Evolutionary conservation across 2,329 filamentous ascomycete genomes (phyloP).

Genomic region (Monilinia fructigena): DNA sequence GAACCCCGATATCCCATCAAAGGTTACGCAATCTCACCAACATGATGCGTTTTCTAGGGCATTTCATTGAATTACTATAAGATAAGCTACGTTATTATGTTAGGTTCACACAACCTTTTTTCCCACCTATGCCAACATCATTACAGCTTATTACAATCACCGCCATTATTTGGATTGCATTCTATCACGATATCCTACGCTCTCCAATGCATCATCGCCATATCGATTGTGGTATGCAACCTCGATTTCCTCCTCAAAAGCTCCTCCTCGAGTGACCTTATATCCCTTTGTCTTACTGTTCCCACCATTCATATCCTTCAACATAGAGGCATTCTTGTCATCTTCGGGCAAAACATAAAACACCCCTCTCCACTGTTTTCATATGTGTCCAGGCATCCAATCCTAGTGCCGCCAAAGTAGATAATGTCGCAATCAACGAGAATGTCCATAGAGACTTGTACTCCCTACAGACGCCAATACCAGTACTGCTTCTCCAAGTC

Average conservation of each 20-base stretch:
- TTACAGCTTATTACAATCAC: not conserved
- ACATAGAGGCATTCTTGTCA: slow-evolving; percentile 30
- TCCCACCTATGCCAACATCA: not conserved
- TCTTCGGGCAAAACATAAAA: slow-evolving; percentile 35
- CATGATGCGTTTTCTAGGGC: not conserved
- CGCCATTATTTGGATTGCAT: not conserved
- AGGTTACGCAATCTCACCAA: not conserved
- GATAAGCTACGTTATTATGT: not conserved
- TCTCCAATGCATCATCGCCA: slow-evolving; percentile 25
- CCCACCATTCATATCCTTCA: slow-evolving; percentile 29
- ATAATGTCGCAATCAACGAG: slow-evolving; percentile 34
- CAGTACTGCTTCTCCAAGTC: slow-evolving; percentile 32
- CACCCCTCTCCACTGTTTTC: slow-evolving; percentile 28
- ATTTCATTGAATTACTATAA: not conserved
- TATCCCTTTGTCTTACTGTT: slow-evolving; percentile 27
- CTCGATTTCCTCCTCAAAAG: slow-evolving; percentile 26
- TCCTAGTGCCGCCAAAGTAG: slow-evolving; percentile 32
- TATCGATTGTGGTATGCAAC: slow-evolving; percentile 37
- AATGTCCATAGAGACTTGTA: slow-evolving; percentile 38
- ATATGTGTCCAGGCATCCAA: slow-evolving; percentile 34
- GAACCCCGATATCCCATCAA: not conserved
- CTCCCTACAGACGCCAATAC: slow-evolving; percentile 35
- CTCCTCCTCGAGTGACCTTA: slow-evolving; percentile 23
- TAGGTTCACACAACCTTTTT: not conserved
- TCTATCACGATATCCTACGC: slow-evolving; percentile 15